phyloP scores from a whole-genome alignment of 2,329 filamentous ascomycete species.

The Lachnellula willkommii region DNA sequence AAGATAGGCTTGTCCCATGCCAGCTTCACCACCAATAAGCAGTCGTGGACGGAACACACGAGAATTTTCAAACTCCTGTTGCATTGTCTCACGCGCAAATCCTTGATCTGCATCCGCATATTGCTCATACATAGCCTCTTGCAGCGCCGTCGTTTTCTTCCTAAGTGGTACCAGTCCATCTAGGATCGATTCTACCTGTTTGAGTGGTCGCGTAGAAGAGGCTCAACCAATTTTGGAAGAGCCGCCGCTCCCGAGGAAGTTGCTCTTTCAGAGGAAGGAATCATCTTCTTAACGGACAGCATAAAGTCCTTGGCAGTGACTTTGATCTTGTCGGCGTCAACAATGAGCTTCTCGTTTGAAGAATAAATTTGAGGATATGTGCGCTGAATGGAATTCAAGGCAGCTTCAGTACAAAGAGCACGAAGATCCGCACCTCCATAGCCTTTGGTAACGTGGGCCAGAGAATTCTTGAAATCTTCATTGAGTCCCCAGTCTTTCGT shows the following conservation, averaged over 20 bases:
- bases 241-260: conserved; percentile 78
- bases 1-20: conserved; percentile 93
- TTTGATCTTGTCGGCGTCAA: conserved; percentile 77
- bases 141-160: conserved; percentile 81
- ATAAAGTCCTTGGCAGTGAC: conserved; percentile 94
- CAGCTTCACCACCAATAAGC: conserved; percentile 71
- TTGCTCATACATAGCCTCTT: conserved; percentile 89
- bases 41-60: conserved; percentile 85
- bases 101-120: conserved; percentile 76
- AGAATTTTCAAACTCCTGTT: conserved; percentile 76
- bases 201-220: conserved; percentile 71
- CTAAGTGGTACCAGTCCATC: conserved; percentile 76
- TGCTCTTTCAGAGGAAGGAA: conserved; percentile 89
- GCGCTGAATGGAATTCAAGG: conserved; percentile 89
- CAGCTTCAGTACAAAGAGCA: conserved; percentile 91
- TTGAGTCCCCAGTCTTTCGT: conserved; percentile 89
- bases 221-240: conserved; percentile 73
- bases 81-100: conserved; percentile 73
- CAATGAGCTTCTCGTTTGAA: conserved; percentile 81
- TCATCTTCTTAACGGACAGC: conserved; percentile 92
- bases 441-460: conserved; percentile 87
- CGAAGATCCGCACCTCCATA: conserved; percentile 94
- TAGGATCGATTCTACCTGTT: conserved; percentile 61
- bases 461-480: conserved; percentile 70
- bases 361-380: conserved; percentile 95